Base-by-base conservation (phyloP, 2,329 filamentous ascomycete genomes). In the Dichotomopilus funicola region DNA sequence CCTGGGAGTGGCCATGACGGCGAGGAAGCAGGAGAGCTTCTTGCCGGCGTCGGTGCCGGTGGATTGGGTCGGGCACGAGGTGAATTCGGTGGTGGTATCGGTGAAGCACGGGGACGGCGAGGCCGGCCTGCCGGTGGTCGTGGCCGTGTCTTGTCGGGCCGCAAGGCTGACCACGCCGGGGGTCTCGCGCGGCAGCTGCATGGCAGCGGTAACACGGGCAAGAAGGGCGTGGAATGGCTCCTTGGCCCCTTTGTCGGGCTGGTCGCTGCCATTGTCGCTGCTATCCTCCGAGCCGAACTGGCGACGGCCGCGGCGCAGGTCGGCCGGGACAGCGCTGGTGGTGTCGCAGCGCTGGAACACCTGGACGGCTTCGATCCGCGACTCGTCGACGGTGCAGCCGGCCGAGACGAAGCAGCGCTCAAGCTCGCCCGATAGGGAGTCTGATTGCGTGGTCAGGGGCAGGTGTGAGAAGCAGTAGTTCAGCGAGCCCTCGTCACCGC, bases 401-500 rank as follows among this genome's bases (percentile, higher is more conserved):
- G 68, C 71, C 38, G 66, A 60, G 33, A 61, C 50, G 58, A 72
- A 72, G 59, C 72, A 74, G 10, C 59, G 58, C 60, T 73, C 68
- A 55, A 81, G 57, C 48, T 73, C 68, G 13, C 40, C 12, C 31
- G 53, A 34, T 19, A 65, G 59, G 52, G 62, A 49, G 11, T 69
- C 58, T 35, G 71, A 67, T 37, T 64, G 59, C 8, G 63, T 57
- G 13, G 58, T 33, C 37, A 47, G 35, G 9, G 59, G 51, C 31
- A 60, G 58, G 35, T 64, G 50, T n/a, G 63, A 60, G 49, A 81
- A 68, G 66, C 78, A 81, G 62, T 68, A 56, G 51, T 67, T 64
- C 59, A 80, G 69, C 41, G 71, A 68, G 54, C 66, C 68, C 55
- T 65, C 64, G 62, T 77, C 65, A 47, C 75, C 77, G 65, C 78